Evolutionary conservation across 164 flowering plant genomes (phyloP), one percentile per base, ranked within the genome.

Genomic region (Vitis amurensis): DNA sequence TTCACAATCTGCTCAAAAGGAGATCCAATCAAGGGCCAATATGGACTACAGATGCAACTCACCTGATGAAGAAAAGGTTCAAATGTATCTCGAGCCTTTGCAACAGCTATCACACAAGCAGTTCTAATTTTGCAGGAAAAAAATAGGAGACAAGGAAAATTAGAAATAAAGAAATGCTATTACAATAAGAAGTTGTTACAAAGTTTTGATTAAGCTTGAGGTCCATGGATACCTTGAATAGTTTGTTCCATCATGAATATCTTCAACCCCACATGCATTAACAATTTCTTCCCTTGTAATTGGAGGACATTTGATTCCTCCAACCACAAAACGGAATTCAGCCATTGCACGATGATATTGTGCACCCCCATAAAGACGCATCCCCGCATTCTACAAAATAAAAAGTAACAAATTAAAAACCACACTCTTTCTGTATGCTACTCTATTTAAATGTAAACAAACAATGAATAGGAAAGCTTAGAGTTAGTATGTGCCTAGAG

Each of bases 311-410:
- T 95, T 95, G 52, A 67, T 89, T 74, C 97, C 97, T 53, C 98
- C 99, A 72, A 91, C 98, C 55, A 92, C 89, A 86, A 95, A 95
- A 48, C 99, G 98, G 64, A 95, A 95, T 77, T 95, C 98, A 68
- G 99, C 99, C 99, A 95, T 95, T 64, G 99, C 97, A 69, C 99
- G 97, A 71, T 92, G 99, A 85, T 95, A 95, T 66, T 95, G 99
- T 61, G 99, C 99, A 71, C 99, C 99, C 7, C 99, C 99, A 89
- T 95, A 95, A 8, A 95, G 93, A 65, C 97, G 95, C 98, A 95
- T 95, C 27, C 92, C 94, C 37, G 98, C 94, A 88, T 95, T 95
- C 99, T 95, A 55, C 37, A 16, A 49, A 71, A 19, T 50, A 49
- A 51, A 52, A 59, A 11, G 31, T 58, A 59, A n/a, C n/a, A n/a